Percentiles rank a stretch among this genome's conserved stretches.
These are phyloP conservation scores for Podaxis sp. DNA, from an alignment of 768 basidiomycete genomes.

Conservation along the genomic window DNA sequence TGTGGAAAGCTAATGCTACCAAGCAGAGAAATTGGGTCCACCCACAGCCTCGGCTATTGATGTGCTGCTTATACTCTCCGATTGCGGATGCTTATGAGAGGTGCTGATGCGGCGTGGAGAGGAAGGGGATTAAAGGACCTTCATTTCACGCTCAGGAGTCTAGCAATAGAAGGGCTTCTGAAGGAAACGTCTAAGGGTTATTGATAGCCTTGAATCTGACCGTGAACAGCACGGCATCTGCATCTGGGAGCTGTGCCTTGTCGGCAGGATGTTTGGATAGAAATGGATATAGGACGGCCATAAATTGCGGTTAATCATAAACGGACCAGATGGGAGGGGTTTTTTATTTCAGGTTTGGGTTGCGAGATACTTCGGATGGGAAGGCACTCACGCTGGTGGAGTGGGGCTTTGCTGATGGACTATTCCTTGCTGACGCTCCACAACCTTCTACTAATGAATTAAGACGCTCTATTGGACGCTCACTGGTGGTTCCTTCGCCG, in stretches of 20 bases:
- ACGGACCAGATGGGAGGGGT: background rate
- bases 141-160: background rate
- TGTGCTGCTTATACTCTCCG: background rate
- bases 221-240: background rate
- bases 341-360: background rate
- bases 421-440: background rate
- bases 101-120: background rate
- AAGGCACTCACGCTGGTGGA: background rate
- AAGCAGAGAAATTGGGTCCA: background rate
- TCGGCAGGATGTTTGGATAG: background rate
- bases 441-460: background rate
- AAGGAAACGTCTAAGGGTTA: background rate
- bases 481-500: background rate
- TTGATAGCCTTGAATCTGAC: background rate
- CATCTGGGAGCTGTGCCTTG: background rate
- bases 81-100: background rate
- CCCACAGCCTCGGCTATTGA: background rate
- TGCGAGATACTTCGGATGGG: background rate
- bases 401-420: background rate
- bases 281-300: background rate
- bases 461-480: background rate
- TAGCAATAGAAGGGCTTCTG: background rate
- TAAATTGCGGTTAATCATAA: background rate
- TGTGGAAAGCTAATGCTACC: background rate
- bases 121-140: background rate